Percentiles rank a stretch among this genome's conserved stretches.
Evolutionary conservation across 2,329 filamentous ascomycete species (phyloP).

Genomic region (Aspergillus unguis): DNA sequence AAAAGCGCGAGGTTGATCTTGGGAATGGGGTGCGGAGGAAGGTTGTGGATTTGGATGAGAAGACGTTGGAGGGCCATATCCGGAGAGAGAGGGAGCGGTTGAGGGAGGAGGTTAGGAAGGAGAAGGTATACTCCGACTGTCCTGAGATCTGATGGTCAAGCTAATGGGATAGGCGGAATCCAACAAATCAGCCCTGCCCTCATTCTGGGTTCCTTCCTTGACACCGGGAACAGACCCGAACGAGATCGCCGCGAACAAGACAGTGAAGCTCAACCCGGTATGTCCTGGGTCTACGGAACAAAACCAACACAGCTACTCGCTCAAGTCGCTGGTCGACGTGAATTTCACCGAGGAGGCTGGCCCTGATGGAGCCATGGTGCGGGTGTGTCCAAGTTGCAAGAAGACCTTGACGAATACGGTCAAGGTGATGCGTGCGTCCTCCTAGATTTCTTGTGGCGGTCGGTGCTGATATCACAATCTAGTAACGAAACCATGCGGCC

Average conservation of each 20-base stretch:
- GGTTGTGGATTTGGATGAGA: constrained; percentile 76
- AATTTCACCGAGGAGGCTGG: constrained; percentile 71
- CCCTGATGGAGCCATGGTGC: constrained; percentile 43
- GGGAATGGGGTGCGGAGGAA: constrained; percentile 54
- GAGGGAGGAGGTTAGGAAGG: constrained; percentile 64
- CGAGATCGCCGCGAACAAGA: constrained; percentile 57
- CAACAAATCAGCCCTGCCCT: constrained; percentile 67
- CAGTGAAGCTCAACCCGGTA: constrained; percentile 64
- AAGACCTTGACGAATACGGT: constrained; percentile 79
- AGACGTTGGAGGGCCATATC: constrained; percentile 69
- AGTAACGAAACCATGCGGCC: constrained; percentile 82
- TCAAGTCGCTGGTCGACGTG: constrained; percentile 73
- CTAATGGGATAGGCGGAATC: constrained; percentile 45
- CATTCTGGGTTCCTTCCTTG: constrained; percentile 89
- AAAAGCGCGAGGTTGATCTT: constrained; percentile 72
- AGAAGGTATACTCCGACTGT: constrained; percentile 54
- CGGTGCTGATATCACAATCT: not conserved
- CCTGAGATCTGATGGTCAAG: not conserved
- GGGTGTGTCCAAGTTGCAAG: constrained; percentile 79
- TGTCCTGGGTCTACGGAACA: constrained; percentile 71
- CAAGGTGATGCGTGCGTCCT: constrained; percentile 62
- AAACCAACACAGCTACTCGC: constrained; percentile 68
- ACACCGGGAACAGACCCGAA: constrained; percentile 63
- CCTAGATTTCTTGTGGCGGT: not conserved
- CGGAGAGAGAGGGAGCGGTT: constrained; percentile 67